A percentile compares a stretch with the other conserved stretches of the same genome.
Conservation (phyloP, 352 stramenopile genomes). For the Plasmopara viticola region DNA sequence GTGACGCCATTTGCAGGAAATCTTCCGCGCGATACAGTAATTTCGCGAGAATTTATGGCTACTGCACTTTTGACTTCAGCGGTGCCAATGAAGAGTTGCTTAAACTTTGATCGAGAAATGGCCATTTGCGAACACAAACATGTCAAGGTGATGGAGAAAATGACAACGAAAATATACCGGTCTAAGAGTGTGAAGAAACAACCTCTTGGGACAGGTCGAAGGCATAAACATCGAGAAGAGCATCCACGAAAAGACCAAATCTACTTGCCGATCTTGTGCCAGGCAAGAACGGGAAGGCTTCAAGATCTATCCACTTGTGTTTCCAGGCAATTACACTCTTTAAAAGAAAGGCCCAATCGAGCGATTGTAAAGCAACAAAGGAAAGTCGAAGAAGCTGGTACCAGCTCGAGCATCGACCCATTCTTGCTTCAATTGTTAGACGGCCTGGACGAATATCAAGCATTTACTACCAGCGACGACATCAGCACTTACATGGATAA, state of each 20-base stretch:
- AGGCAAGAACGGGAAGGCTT: conserved; percentile 4
- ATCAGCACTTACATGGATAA: no score
- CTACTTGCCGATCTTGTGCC: conserved; percentile 17
- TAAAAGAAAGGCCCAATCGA: no score
- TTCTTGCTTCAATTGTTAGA: no score
- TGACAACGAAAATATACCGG: conserved; percentile 15
- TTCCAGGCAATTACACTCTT: conserved; percentile 1
- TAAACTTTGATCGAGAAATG: conserved; percentile 28
- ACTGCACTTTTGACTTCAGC: conserved; percentile 18
- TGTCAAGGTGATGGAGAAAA: conserved; percentile 20
- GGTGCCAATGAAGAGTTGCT: conserved; percentile 8
- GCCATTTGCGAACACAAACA: conserved; percentile 23
- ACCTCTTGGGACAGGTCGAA: no score
- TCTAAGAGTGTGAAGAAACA: conserved; percentile 1
- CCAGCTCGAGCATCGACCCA: no score
- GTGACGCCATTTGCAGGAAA: conserved; percentile 25
- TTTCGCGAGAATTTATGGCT: conserved; percentile 21
- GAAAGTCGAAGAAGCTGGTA: no score
- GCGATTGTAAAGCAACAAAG: no score
- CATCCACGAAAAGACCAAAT: conserved; percentile 23
- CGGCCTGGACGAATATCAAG: no score
- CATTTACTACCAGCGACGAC: no score
- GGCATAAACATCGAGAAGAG: conserved; percentile 10
- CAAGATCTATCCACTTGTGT: conserved; percentile 1
- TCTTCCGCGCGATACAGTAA: conserved; percentile 14